Evolutionary conservation across 2,329 filamentous ascomycete genomes (phyloP).

Genomic region (Magnaporthales sp.): DNA sequence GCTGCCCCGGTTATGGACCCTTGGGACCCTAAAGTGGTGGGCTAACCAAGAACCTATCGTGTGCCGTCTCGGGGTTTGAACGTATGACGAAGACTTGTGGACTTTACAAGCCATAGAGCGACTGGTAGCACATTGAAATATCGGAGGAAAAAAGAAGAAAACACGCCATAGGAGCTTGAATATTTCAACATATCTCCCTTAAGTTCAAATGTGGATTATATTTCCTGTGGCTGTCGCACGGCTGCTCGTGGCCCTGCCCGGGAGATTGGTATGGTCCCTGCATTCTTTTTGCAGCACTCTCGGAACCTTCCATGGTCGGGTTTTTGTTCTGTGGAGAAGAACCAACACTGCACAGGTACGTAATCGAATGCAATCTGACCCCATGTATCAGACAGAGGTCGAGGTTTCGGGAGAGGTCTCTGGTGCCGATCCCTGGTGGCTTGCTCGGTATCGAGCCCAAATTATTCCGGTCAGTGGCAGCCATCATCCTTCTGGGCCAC

Average conservation of each 20-base stretch:
- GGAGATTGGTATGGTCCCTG: conserved; percentile 5
- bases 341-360: background rate
- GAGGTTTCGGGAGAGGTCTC: background rate
- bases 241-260: background rate
- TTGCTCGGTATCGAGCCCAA: background rate
- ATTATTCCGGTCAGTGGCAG: background rate
- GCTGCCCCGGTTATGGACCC: background rate
- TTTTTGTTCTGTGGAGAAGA: background rate
- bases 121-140: background rate
- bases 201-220: background rate
- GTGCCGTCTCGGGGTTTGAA: background rate
- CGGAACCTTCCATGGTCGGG: background rate
- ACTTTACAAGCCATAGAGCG: background rate
- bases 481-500: conserved; percentile 4
- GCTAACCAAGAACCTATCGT: background rate
- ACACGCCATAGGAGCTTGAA: no score
- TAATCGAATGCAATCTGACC: background rate
- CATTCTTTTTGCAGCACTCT: background rate
- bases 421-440: background rate
- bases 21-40: background rate
- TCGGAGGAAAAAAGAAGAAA: background rate
- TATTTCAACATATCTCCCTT: no score
- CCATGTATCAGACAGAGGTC: background rate
- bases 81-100: background rate
- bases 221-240: background rate